Conservation (phyloP, 2,329 filamentous ascomycete genomes). For the Metarhizium album region DNA sequence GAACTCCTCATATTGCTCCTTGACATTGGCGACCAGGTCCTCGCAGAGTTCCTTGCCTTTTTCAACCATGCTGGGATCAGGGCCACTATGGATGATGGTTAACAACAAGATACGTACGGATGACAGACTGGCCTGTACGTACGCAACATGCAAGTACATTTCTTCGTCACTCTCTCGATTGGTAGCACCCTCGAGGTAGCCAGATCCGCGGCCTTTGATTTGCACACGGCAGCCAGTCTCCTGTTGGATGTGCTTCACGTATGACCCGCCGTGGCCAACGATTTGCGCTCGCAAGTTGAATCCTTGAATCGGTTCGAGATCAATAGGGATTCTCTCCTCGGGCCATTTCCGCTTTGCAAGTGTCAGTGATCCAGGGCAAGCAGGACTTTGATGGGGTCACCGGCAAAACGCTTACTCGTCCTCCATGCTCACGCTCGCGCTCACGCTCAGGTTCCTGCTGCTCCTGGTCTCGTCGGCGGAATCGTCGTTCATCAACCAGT, state of each 20-base stretch:
- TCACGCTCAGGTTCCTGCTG: slow-evolving; percentile 72
- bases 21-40: slow-evolving; percentile 77
- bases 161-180: slow-evolving; percentile 85
- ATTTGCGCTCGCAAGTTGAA: slow-evolving; percentile 96
- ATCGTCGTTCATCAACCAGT: slow-evolving; percentile 86
- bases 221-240: slow-evolving; percentile 93
- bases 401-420: slow-evolving; percentile 45
- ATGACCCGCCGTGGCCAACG: slow-evolving; percentile 85
- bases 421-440: slow-evolving; percentile 52
- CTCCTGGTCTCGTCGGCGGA: slow-evolving; percentile 68
- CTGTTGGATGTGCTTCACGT: slow-evolving; percentile 96
- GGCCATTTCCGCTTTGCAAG: slow-evolving; percentile 83
- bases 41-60: slow-evolving; percentile 82
- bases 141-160: slow-evolving; percentile 96
- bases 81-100: slow-evolving; percentile 52
- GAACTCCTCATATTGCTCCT: slow-evolving; percentile 81
- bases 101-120: background rate
- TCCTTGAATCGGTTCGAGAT: slow-evolving; percentile 79
- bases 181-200: slow-evolving; percentile 84
- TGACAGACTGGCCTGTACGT: slow-evolving; percentile 27
- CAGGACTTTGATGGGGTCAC: background rate
- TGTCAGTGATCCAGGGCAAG: background rate
- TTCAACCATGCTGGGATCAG: slow-evolving; percentile 76
- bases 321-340: slow-evolving; percentile 86
- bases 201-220: slow-evolving; percentile 93